A percentile compares a stretch with the other conserved stretches of the same genome.
These are phyloP conservation scores for Ascocoryne sarcoides DNA, from an alignment of 2,329 filamentous ascomycete species.

Conservation along the genomic window DNA sequence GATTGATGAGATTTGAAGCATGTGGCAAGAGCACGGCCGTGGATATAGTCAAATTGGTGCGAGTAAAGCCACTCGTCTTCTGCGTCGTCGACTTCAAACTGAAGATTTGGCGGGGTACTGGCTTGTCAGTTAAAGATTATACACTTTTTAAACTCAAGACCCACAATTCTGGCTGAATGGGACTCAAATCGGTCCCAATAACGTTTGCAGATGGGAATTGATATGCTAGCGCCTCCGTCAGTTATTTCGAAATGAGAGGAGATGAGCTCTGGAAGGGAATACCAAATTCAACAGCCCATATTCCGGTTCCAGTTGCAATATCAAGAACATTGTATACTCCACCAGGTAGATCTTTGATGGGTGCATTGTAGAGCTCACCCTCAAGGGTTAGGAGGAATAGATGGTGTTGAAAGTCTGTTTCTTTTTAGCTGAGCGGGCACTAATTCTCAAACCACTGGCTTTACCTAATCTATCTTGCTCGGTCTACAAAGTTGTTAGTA, in stretches of 20 bases:
- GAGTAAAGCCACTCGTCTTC: constrained; percentile 32
- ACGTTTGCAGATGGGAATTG: constrained; percentile 20
- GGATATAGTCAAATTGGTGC: constrained; percentile 46
- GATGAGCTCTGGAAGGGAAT: not conserved
- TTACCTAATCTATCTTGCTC: constrained; percentile 9
- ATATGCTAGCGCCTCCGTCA: not conserved
- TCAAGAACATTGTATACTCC: constrained; percentile 28
- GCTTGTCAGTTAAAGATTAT: too few species aligned
- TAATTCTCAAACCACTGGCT: not conserved
- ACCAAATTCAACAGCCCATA: constrained; percentile 30
- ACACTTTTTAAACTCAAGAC: not conserved
- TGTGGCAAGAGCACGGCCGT: constrained; percentile 44
- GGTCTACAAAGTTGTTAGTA: not conserved
- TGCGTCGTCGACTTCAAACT: constrained; percentile 47
- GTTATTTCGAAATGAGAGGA: not conserved
- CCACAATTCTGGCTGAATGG: constrained; percentile 45
- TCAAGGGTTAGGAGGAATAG: constrained; percentile 6
- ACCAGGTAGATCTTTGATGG: constrained; percentile 2
- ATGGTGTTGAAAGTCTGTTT: constrained; percentile 9
- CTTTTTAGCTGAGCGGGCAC: not conserved
- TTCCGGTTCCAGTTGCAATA: constrained; percentile 33
- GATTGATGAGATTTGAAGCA: constrained; percentile 45
- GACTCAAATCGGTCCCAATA: constrained; percentile 52
- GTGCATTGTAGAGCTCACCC: constrained; percentile 6
- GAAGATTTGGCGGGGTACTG: constrained; percentile 60